Conservation (phyloP, 2,329 filamentous ascomycete genomes). For the Hypoxylon sp. region DNA sequence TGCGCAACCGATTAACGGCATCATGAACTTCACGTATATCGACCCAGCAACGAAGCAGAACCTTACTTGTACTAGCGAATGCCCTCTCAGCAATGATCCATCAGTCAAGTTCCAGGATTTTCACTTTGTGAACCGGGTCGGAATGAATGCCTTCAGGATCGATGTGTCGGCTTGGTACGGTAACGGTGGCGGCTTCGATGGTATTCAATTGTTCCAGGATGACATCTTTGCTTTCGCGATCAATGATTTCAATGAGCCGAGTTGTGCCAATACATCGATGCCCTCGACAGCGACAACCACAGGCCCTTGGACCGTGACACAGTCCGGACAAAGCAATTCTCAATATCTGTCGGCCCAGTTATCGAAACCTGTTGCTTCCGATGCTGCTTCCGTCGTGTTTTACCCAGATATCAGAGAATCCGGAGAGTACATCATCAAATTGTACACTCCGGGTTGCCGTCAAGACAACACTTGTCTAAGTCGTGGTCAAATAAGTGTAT, state of each 20-base stretch:
- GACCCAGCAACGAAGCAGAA: conserved; percentile 78
- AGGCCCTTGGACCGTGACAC: conserved; percentile 79
- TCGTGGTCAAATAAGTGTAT: conserved; percentile 86
- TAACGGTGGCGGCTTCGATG: conserved; percentile 82
- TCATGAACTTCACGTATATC: conserved; percentile 94
- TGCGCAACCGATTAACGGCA: conserved; percentile 86
- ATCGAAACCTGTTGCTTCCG: conserved; percentile 64
- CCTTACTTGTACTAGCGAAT: conserved; percentile 81
- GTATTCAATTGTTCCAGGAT: conserved; percentile 88
- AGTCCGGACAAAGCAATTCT: conserved; percentile 76
- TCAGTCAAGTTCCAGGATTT: conserved; percentile 85
- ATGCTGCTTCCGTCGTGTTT: conserved; percentile 79
- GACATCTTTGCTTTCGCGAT: conserved; percentile 89
- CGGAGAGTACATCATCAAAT: conserved; percentile 89
- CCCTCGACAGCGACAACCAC: conserved; percentile 76
- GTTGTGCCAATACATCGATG: conserved; percentile 74
- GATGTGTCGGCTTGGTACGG: conserved; percentile 92
- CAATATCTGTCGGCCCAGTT: conserved; percentile 81
- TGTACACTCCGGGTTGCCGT: conserved; percentile 93
- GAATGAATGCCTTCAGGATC: conserved; percentile 88
- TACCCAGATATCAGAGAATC: conserved; percentile 86
- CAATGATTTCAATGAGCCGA: conserved; percentile 87
- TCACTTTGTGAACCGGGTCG: conserved; percentile 86
- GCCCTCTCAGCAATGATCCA: conserved; percentile 81
- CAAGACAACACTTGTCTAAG: conserved; percentile 81